Evolutionary conservation across 2,329 filamentous ascomycete genomes (phyloP).

Genomic region (Microascus cirrosus): DNA sequence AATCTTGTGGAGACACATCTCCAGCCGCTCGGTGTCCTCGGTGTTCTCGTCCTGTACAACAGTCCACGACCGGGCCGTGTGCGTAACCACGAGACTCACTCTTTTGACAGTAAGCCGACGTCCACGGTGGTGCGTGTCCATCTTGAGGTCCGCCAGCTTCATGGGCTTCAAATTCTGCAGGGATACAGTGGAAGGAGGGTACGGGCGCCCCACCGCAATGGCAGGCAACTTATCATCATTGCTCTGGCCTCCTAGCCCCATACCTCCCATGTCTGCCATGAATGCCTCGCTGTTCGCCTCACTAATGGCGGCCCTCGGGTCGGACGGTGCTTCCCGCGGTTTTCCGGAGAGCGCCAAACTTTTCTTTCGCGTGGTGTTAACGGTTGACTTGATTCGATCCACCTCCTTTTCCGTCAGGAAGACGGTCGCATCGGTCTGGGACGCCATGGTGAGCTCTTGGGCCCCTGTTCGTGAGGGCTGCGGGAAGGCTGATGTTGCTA

Average conservation of each 20-base stretch:
- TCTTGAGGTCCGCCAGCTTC: conserved; percentile 11
- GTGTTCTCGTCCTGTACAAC: conserved; percentile 15
- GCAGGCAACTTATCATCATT: conserved; percentile 14
- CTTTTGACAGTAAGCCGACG: conserved; percentile 14
- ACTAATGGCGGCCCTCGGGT: conserved; percentile 10
- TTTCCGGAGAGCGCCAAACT: conserved; percentile 11
- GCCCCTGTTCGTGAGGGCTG: neutral
- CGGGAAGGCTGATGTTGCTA: too few species aligned
- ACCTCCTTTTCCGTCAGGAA: conserved; percentile 20
- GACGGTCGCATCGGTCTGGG: conserved; percentile 11
- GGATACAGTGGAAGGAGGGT: conserved; percentile 12
- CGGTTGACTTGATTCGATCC: conserved; percentile 13
- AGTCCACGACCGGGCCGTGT: conserved; percentile 16
- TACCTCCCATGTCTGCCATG: conserved; percentile 19
- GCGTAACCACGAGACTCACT: conserved; percentile 13
- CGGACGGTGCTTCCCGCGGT: conserved; percentile 8
- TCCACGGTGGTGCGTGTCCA: conserved; percentile 19
- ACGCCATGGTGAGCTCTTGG: neutral
- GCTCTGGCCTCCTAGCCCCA: conserved; percentile 8
- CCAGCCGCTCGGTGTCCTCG: conserved; percentile 15
- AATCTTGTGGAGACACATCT: conserved; percentile 21
- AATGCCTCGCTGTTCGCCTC: conserved; percentile 17
- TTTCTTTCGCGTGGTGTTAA: conserved; percentile 12
- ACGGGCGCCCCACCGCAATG: conserved; percentile 15
- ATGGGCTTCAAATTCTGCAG: conserved; percentile 14